Base-by-base conservation (phyloP, 2,329 filamentous ascomycete species). In the Ceratocystis albifundus region DNA sequence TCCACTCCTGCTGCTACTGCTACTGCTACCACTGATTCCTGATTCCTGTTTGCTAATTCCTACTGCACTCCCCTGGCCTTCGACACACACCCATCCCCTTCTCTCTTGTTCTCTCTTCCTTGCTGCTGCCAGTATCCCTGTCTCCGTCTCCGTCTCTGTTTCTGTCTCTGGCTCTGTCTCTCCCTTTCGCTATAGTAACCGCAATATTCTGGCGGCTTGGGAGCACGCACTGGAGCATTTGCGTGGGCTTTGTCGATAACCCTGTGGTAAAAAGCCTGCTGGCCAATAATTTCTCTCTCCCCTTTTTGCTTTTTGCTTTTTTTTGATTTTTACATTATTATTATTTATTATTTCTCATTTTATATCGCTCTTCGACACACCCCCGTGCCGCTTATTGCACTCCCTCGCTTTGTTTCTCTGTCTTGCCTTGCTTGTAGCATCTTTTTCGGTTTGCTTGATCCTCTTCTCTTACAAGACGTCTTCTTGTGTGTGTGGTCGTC, bases 381-480 rank as follows among this genome's bases (percentile, higher is more conserved):
- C 28, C 10, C 6, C 3, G 20, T 57, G 36, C 3, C 10, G 36
- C 36, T 41, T 41, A 15, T 28, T 57, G 53, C 53, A 30, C 22
- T 6, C 28, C 28, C 53, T 22, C 44, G 20, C 20, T 62, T 44
- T 66, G 20, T 61, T 55, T 62, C 59, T 61, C 59, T 61, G 36
- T 44, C 22, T 7, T 30, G 41, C 57, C 65, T 48, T 61, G 61
- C 30, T 63, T 41, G 41, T 63, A 28, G 61, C 45, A 46, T 63
- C 61, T 63, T 32, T 32, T 57, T 63, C 61, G 41, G 61, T 55
- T 62, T 66, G 36, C 46, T 57, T 22, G 45, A 62, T 61, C 61
- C 65, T 66, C 65, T 66, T 50, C n/a, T 41, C 36, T 41, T 30
- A 62, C 55, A 62, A 66, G 46, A 66, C n/a, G n/a, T n/a, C n/a